Evolutionary conservation across 2,329 filamentous ascomycete species (phyloP), one percentile per base, ranked within the genome.

Genomic region (Cladosporium oxysporum): DNA sequence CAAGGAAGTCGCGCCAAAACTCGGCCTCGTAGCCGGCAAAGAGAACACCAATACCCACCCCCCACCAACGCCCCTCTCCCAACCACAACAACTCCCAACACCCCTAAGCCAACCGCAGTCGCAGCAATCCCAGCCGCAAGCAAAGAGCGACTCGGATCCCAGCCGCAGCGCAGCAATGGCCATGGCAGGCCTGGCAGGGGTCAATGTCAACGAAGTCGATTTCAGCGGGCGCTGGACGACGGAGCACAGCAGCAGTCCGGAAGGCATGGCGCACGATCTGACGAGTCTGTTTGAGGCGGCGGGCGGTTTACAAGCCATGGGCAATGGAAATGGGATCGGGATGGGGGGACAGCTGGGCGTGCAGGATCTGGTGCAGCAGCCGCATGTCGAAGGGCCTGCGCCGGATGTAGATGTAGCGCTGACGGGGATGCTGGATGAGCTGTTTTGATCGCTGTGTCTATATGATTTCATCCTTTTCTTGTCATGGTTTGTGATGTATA

Each of bases 1-100:
- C 44, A 91, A 91, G 71, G 87, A 91, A 67, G 87, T 91, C 7
- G 90, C 88, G 0, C 89, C 89, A 0, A 85, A 87, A 23, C 84
- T 93, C 0, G 90, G 90, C 0, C 81, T 90, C 23, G 78, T 78
- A 64, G 74, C 77, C 16, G 72, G 71, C 47, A 63, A 57, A 33
- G 61, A 44, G 21, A 55, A 53, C 33, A 58, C 37, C 23, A 52
- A 14, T 52, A n/a, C 49, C 12, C 11, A 64, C 31, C 29, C 35
- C 28, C 21, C 41, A 11, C n/a, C 41, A 26, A 47, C 41, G 11
- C 41, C 41, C 41, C 41, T 47, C 41, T 47, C 41, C 37, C 37
- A 59, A 10, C 23, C 58, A 26, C 26, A 31, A 49, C 26, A 62
- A 31, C 23, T 64, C 2, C 44, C 58, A n/a, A 62, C 29, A 18